phyloP scores from a whole-genome alignment of 148 eudicot species.

The Nepenthes gracilis region DNA sequence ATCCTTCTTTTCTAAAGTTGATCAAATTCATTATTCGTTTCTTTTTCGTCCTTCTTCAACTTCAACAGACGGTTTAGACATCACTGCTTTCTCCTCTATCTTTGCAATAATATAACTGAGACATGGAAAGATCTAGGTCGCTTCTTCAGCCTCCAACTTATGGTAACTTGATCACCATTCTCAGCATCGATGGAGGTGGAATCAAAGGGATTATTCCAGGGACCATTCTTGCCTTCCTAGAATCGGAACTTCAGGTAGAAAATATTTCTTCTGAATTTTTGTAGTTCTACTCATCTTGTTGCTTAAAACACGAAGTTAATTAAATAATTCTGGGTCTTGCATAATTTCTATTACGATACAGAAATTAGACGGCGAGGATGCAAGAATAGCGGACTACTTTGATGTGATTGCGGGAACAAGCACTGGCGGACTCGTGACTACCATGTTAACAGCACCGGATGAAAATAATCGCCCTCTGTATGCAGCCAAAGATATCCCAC shows the following conservation, averaged over 20 bases:
- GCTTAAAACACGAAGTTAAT: not conserved
- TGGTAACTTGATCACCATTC: conserved; percentile 24
- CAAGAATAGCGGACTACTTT: conserved; percentile 35
- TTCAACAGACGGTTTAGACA: too few species aligned
- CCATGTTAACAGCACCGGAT: conserved; percentile 33
- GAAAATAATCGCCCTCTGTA: conserved; percentile 28
- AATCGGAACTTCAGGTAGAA: conserved; percentile 23
- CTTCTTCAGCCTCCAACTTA: conserved; percentile 24
- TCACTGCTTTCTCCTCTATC: too few species aligned
- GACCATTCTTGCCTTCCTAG: conserved; percentile 16
- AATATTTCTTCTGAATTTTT: not conserved
- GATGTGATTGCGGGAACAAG: conserved; percentile 43
- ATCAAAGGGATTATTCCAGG: conserved; percentile 28
- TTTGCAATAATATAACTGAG: too few species aligned
- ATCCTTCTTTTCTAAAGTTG: too few species aligned
- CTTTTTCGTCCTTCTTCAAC: too few species aligned
- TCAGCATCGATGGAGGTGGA: conserved; percentile 34
- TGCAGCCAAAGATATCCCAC: conserved; percentile 32
- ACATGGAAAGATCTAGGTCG: conserved; percentile 19
- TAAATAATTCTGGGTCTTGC: not conserved
- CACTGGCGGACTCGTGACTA: conserved; percentile 33
- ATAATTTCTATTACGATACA: conserved; percentile 2
- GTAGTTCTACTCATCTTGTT: not conserved
- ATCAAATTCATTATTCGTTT: too few species aligned
- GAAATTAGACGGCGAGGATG: conserved; percentile 35